Conservation (phyloP, 768 basidiomycete species). For the Russula compacta region DNA sequence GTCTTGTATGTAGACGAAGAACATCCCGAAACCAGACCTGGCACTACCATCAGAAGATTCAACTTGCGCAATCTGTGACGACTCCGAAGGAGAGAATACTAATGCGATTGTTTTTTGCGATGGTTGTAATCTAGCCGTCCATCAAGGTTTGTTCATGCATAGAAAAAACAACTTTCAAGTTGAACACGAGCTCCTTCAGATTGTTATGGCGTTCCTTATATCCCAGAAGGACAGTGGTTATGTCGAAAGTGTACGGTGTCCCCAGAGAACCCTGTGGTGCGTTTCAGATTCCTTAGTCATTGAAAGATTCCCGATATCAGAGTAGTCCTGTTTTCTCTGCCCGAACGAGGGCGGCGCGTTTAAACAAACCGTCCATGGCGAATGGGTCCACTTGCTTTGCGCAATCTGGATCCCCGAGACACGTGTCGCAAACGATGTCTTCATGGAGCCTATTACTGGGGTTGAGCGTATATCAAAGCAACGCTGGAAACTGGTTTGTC, state of each 20-base stretch:
- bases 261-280: constrained; percentile 89
- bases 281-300: constrained; percentile 25
- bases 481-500: constrained; percentile 85
- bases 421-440: constrained; percentile 84
- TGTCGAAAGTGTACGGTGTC: constrained; percentile 98
- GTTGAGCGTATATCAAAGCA: constrained; percentile 81
- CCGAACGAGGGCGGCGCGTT: constrained; percentile 97
- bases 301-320: not conserved
- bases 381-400: constrained; percentile 95
- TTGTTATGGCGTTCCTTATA: constrained; percentile 98
- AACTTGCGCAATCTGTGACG: constrained; percentile 94
- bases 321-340: constrained; percentile 86
- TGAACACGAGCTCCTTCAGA: constrained; percentile 39
- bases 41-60: constrained; percentile 92
- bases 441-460: constrained; percentile 96
- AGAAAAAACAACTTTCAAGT: not conserved
- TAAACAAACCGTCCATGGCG: constrained; percentile 87
- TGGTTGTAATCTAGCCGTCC: constrained; percentile 98
- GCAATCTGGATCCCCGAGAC: constrained; percentile 98
- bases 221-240: constrained; percentile 99
- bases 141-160: constrained; percentile 62
- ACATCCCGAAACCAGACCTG: constrained; percentile 81
- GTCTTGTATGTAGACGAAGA: constrained; percentile 60
- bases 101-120: constrained; percentile 99
- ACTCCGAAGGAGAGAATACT: constrained; percentile 96